A percentile compares a stretch with the other conserved stretches of the same genome.
phyloP scores from a whole-genome alignment of 306 rosid species.

The Quercus suber region DNA sequence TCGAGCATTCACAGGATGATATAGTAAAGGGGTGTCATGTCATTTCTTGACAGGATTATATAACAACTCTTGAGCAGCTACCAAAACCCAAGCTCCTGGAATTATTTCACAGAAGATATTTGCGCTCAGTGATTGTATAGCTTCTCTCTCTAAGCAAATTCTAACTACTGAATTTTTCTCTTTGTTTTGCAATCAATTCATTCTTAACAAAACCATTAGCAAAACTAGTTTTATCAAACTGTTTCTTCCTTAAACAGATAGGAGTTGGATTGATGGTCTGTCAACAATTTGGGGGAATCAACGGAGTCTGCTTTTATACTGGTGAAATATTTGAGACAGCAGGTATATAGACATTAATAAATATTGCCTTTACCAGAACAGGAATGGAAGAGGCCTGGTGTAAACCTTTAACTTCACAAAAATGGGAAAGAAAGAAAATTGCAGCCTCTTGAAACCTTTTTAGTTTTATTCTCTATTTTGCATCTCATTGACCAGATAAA shows the following conservation, averaged over 20 bases:
- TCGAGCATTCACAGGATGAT: conserved; percentile 5
- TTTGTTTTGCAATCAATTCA: neutral
- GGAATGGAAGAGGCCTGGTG: neutral
- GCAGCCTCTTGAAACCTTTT: neutral
- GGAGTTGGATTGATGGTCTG: conserved; percentile 86
- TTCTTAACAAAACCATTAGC: neutral
- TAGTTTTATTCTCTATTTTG: neutral
- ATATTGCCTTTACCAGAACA: neutral
- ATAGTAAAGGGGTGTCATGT: conserved; percentile 1
- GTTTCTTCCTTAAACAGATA: conserved; percentile 43
- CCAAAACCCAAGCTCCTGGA: conserved; percentile 72
- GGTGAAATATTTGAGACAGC: conserved; percentile 80
- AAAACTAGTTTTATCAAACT: neutral
- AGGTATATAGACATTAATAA: conserved; percentile 35
- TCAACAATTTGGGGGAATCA: conserved; percentile 95
- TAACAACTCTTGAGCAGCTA: conserved; percentile 58
- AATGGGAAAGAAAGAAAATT: neutral
- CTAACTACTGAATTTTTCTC: neutral
- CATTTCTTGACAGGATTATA: conserved; percentile 58
- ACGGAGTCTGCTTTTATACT: conserved; percentile 68
- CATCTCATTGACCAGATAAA: neutral
- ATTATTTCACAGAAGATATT: conserved; percentile 77
- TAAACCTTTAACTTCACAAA: neutral
- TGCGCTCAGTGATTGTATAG: conserved; percentile 38
- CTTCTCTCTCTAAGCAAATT: conserved; percentile 3